These are phyloP conservation scores for Hydnomerulius pinastri DNA, from an alignment of 768 basidiomycete genomes.

Conservation along the genomic window DNA sequence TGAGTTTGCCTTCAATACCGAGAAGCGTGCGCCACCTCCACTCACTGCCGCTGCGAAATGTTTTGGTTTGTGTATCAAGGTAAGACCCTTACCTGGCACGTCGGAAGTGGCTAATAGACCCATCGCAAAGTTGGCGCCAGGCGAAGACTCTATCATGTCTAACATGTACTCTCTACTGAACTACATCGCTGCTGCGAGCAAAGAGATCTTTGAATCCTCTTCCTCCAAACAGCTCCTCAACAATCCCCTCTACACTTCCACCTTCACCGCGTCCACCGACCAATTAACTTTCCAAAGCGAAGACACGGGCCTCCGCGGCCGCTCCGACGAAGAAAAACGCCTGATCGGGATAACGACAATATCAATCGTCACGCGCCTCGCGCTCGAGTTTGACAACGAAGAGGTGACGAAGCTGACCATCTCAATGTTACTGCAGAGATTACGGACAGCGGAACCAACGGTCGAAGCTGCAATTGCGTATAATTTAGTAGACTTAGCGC, in stretches of 20 bases:
- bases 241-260: constrained; percentile 40
- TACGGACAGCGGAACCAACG: constrained; percentile 81
- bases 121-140: constrained; percentile 66
- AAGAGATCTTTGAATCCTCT: constrained; percentile 63
- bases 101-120: constrained; percentile 3
- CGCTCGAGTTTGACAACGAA: constrained; percentile 83
- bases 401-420: constrained; percentile 89
- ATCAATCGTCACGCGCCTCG: constrained; percentile 84
- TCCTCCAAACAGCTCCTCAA: constrained; percentile 43
- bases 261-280: constrained; percentile 39
- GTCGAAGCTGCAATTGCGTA: constrained; percentile 92
- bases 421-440: constrained; percentile 88
- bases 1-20: constrained; percentile 78
- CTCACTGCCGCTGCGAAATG: constrained; percentile 87
- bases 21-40: constrained; percentile 74
- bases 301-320: constrained; percentile 62
- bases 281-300: constrained; percentile 55
- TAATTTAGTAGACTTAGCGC: constrained; percentile 87
- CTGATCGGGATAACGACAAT: constrained; percentile 90
- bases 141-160: constrained; percentile 88
- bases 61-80: constrained; percentile 86
- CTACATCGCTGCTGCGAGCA: constrained; percentile 83
- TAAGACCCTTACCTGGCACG: constrained; percentile 29
- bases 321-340: constrained; percentile 82
- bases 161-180: constrained; percentile 97